Conservation (phyloP, 805 yeast species). For the Yueomyces sinensis region DNA sequence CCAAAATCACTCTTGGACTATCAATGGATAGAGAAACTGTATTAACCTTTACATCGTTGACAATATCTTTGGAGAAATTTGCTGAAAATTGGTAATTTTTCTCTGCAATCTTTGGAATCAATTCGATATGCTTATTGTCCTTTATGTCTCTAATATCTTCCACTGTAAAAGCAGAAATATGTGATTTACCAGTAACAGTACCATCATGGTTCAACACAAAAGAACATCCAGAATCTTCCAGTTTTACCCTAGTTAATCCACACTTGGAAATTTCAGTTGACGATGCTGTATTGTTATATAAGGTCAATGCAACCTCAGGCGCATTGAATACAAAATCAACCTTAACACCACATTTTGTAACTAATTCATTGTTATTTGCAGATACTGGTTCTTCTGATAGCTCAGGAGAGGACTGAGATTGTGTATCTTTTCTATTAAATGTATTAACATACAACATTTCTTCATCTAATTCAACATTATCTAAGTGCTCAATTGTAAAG, state of each 20-base stretch:
- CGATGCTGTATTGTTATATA: slow-evolving; percentile 39
- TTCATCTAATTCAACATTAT: slow-evolving; percentile 39
- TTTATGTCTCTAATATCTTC: slow-evolving; percentile 54
- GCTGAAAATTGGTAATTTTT: slow-evolving; percentile 63
- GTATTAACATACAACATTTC: slow-evolving; percentile 58
- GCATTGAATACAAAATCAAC: slow-evolving; percentile 37
- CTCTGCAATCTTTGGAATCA: slow-evolving; percentile 57
- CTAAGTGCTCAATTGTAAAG: slow-evolving; percentile 32
- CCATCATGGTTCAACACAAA: slow-evolving; percentile 41
- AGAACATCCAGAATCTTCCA: slow-evolving; percentile 42
- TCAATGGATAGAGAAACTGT: slow-evolving; percentile 54
- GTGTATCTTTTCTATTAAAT: slow-evolving; percentile 20
- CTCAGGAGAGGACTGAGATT: slow-evolving; percentile 9
- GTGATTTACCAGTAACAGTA: slow-evolving; percentile 44
- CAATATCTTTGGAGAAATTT: slow-evolving; percentile 32
- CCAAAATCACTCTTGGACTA: slow-evolving; percentile 68
- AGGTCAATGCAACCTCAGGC: slow-evolving; percentile 50
- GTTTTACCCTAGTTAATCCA: slow-evolving; percentile 41
- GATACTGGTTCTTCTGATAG: background rate
- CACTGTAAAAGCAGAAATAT: slow-evolving; percentile 60
- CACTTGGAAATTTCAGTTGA: slow-evolving; percentile 25
- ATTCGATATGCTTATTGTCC: slow-evolving; percentile 62
- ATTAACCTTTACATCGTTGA: slow-evolving; percentile 28
- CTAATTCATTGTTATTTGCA: background rate
- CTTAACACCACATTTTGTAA: slow-evolving; percentile 2